Evolutionary conservation across 2,329 filamentous ascomycete genomes (phyloP), one percentile per base, ranked within the genome.

Genomic region (Thermoascus crustaceus): DNA sequence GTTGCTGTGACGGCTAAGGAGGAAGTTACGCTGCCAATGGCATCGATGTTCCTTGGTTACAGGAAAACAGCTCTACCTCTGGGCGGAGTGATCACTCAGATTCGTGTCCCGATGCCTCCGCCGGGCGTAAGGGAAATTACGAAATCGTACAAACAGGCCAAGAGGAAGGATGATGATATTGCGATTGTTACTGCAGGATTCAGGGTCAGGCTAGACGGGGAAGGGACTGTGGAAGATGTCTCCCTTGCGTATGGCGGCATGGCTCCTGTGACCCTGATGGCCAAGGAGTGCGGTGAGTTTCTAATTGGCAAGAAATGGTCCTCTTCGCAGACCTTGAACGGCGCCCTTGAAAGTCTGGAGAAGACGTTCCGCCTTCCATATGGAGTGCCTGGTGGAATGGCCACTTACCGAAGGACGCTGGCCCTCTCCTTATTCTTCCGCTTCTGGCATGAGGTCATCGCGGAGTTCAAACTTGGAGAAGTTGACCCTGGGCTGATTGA

Each of bases 141-240:
- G 55, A 75, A 80, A 30, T 78, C 86, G 1, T 94, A 91, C 63
- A 94, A 94, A 61, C 86, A 94, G 58, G 78, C 86, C 1, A 94
- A 94, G 65, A 69, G 86, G 45, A 93, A 93, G 53, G 86, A 94
- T 48, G 86, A 94, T 48, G 86, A 94, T 51, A 94, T 94, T 52
- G 86, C 86, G 3, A 94, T 94, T 49, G 86, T 93, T 14, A 94
- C 87, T 10, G 78, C 80, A 9, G 84, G 85, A 0, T 63, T 93
- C 39, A 73, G 83, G 20, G 69, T 93, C 4, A 73, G 72, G 11
- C 60, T 94, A 2, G 68, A 75, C 34, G 69, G 79, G 1, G 67
- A 71, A 2, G 73, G 84, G 19, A 53, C 73, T 0, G 81, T 93
- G 3, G 69, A 78, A 41, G 75, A 79, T 40, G 77, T 75, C 40